These are phyloP conservation scores for Tylopilus plumbeoviolaceoides DNA, from an alignment of 768 basidiomycete genomes.

Conservation along the genomic window DNA sequence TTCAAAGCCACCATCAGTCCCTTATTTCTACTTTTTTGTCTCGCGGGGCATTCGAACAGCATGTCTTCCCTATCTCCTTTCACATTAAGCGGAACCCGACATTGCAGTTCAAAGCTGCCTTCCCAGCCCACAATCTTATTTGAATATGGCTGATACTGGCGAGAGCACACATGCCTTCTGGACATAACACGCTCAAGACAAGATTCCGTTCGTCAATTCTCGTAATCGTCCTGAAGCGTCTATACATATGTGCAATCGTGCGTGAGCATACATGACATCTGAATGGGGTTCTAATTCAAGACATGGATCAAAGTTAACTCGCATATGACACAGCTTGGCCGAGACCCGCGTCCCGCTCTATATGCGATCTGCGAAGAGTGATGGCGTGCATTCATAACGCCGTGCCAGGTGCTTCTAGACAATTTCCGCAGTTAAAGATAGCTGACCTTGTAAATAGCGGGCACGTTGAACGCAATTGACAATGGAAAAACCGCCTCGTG, in stretches of 20 bases:
- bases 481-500: not conserved
- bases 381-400: constrained; percentile 11
- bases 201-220: constrained; percentile 6
- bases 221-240: constrained; percentile 12
- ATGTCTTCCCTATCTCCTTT: constrained; percentile 3
- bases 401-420: constrained; percentile 11
- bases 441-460: constrained; percentile 1
- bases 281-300: constrained; percentile 16
- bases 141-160: constrained; percentile 1
- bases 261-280: constrained; percentile 11
- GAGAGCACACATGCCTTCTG: constrained; percentile 4
- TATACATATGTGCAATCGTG: constrained; percentile 1
- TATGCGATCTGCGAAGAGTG: constrained; percentile 8
- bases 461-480: not conserved
- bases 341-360: constrained; percentile 15
- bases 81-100: constrained; percentile 7
- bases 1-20: constrained; percentile 9
- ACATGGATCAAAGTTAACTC: constrained; percentile 21
- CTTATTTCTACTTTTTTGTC: constrained; percentile 1
- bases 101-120: not conserved
- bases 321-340: constrained; percentile 10
- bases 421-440: constrained; percentile 25
- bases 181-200: constrained; percentile 15
- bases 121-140: constrained; percentile 8
- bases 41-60: constrained; percentile 1